Percentiles rank a stretch among this genome's conserved stretches.
These are phyloP conservation scores for Keqinozyma sinolaborantium DNA, from an alignment of 1,139 yeast genomes.

Conservation along the genomic window DNA sequence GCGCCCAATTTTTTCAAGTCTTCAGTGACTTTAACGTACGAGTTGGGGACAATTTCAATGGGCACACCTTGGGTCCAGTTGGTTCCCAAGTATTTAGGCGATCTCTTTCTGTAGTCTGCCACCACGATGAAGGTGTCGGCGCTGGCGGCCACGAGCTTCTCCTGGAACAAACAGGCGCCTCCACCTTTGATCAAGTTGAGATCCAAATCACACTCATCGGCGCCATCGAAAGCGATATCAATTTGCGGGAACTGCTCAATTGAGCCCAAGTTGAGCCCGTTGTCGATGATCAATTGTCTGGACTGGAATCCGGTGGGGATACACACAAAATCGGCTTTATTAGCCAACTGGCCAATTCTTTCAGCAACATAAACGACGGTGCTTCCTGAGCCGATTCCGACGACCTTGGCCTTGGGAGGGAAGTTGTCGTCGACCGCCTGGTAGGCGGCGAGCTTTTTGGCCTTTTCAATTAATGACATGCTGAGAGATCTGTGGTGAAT, in stretches of 20 bases:
- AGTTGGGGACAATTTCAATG: constrained; percentile 88
- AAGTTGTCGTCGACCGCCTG: constrained; percentile 89
- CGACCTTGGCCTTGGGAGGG: constrained; percentile 63
- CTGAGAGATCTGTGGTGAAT: neutral
- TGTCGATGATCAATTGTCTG: constrained; percentile 75
- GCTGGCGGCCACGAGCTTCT: constrained; percentile 85
- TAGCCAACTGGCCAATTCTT: constrained; percentile 69
- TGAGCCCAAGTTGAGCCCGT: constrained; percentile 74
- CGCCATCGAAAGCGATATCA: constrained; percentile 97
- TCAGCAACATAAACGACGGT: constrained; percentile 97
- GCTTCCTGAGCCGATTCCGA: constrained; percentile 96
- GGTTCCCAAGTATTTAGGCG: constrained; percentile 62
- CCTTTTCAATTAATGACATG: constrained; percentile 47
- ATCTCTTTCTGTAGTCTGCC: constrained; percentile 87
- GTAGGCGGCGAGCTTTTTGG: constrained; percentile 86
- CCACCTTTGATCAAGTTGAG: constrained; percentile 96
- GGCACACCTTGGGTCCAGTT: constrained; percentile 93
- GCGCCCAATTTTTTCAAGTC: constrained; percentile 71
- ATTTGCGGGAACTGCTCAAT: constrained; percentile 78
- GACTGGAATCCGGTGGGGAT: constrained; percentile 98
- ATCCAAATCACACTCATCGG: constrained; percentile 83
- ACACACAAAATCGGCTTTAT: constrained; percentile 63
- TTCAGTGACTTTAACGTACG: constrained; percentile 71
- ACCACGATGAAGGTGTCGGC: constrained; percentile 78
- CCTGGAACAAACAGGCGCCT: constrained; percentile 97